Conservation (phyloP, 805 yeast genomes). For the Starmerella etchellsii region DNA sequence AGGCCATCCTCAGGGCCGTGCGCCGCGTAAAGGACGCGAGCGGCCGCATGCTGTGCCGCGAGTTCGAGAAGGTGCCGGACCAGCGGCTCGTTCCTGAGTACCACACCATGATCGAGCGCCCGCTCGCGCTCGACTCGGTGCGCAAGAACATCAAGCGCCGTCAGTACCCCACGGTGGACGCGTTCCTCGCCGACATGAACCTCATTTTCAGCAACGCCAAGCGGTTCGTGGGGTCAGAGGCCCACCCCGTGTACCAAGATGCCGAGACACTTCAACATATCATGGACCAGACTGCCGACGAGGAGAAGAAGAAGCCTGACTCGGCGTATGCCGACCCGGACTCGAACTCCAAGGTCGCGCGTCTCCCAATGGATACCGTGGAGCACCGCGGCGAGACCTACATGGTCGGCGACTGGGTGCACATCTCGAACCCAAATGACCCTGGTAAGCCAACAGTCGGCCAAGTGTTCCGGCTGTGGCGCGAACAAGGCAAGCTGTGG, state of each 20-base stretch:
- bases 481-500: constrained; percentile 66
- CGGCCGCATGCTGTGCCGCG: constrained; percentile 37
- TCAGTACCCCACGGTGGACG: constrained; percentile 62
- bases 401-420: constrained; percentile 90
- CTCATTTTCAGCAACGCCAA: constrained; percentile 65
- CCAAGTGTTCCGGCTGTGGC: constrained; percentile 89
- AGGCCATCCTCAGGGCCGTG: constrained; percentile 67
- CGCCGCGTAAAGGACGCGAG: constrained; percentile 54
- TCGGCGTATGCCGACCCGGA: constrained; percentile 44
- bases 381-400: constrained; percentile 59
- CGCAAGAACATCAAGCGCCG: constrained; percentile 75
- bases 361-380: constrained; percentile 69
- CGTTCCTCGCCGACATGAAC: constrained; percentile 64
- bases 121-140: constrained; percentile 36
- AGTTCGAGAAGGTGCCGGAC: constrained; percentile 77
- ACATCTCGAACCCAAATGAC: constrained; percentile 77
- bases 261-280: constrained; percentile 50
- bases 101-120: constrained; percentile 32
- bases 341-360: constrained; percentile 47
- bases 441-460: constrained; percentile 82
- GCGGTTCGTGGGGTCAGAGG: constrained; percentile 41
- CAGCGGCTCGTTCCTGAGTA: constrained; percentile 41
- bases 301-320: constrained; percentile 73
- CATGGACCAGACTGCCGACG: constrained; percentile 43
- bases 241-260: constrained; percentile 43